Percentiles rank a stretch among this genome's conserved stretches.
Evolutionary conservation across 805 yeast genomes (phyloP).

Genomic region (Maudiozyma bulderi): DNA sequence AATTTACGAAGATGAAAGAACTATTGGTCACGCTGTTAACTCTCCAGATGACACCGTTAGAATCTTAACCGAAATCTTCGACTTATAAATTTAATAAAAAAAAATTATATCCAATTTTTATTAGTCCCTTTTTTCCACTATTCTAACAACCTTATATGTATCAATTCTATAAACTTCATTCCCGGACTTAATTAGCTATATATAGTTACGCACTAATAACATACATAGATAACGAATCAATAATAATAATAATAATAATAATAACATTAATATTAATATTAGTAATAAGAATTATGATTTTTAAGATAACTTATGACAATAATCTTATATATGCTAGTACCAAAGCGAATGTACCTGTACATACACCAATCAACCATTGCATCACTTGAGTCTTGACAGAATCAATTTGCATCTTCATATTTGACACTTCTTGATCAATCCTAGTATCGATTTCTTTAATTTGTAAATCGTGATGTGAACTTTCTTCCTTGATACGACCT

Average conservation of each 20-base stretch:
- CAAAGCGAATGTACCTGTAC: conserved; percentile 95
- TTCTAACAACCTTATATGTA: neutral
- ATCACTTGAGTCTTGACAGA: conserved; percentile 91
- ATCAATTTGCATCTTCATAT: conserved; percentile 91
- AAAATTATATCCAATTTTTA: neutral
- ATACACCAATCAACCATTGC: conserved; percentile 98
- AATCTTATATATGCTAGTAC: conserved; percentile 86
- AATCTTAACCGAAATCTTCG: conserved; percentile 75
- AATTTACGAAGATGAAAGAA: conserved; percentile 85
- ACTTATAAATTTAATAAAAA: conserved; percentile 14
- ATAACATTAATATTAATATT: neutral
- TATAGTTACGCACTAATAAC: neutral
- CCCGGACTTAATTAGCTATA: too few species aligned
- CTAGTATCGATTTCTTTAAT: conserved; percentile 92
- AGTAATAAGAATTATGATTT: neutral
- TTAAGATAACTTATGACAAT: conserved; percentile 36
- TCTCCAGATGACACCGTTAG: conserved; percentile 82
- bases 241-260: neutral
- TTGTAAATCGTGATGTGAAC: conserved; percentile 83
- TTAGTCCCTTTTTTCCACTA: neutral
- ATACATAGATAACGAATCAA: neutral
- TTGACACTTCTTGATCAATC: conserved; percentile 89
- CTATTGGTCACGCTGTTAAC: conserved; percentile 89
- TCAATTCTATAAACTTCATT: too few species aligned
- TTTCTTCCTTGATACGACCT: conserved; percentile 91